Base-by-base conservation (phyloP, 1,284 basidiomycete species). In the Ceraceosorus guamensis region DNA sequence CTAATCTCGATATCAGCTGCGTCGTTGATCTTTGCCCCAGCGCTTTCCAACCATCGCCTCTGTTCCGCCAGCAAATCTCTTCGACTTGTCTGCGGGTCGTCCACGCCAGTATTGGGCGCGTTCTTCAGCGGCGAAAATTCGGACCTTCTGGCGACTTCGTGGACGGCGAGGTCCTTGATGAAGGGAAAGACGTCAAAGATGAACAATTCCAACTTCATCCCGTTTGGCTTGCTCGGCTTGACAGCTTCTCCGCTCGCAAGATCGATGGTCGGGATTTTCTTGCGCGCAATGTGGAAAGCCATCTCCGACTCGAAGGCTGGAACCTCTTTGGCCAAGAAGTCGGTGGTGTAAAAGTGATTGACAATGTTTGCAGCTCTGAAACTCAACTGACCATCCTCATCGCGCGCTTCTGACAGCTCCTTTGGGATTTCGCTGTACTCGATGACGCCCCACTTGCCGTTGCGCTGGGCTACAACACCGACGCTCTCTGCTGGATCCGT, bases 181-280 rank as follows among this genome's bases (percentile, higher is more conserved):
- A 85, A 91, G 5, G 95, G 93, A 82, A 99, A 97, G 50, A 99
- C 95, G 79, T 99, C 93, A 73, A 98, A 99, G 51, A 99, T 88
- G 79, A 98, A 99, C 78, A 96, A 82, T 79, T 99, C 95, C 65
- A 99, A 84, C 80, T 99, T 99, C 89, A 98, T 95, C 57, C 95
- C 95, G 77, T 98, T 98, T n/a, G 91, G 89, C 73, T 85, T 85
- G 56, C 78, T 78, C 5, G 93, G 92, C 77, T 91, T 93, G 52
- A 79, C 70, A 37, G 87, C 89, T 5, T 82, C 82, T 48, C 81
- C 76, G 49, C 88, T 71, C 7, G 50, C 30, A 6, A 70, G 65
- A 44, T 71, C 71, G 63, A 93, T 80, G 66, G 87, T 83, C 14
- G 91, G 83, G 68, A 98, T 98, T 83, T 98, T 98, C 80, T 99